Evolutionary conservation across 23 red algal species (phyloP).

Genomic region (Pyropia yezoensis): DNA sequence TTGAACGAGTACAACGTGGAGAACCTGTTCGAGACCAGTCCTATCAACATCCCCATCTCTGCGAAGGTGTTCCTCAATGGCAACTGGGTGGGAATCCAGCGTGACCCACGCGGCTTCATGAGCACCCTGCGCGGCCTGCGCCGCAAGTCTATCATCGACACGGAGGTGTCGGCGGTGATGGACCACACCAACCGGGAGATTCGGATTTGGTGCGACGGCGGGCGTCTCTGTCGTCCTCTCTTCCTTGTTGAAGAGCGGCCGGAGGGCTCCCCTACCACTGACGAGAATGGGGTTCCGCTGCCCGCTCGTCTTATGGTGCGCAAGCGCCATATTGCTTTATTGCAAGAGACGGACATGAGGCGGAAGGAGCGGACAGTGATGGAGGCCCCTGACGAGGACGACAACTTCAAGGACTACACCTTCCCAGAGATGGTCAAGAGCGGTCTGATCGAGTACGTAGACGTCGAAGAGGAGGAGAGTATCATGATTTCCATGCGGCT

Average conservation of each 20-base stretch:
- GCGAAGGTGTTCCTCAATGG: slow-evolving; percentile 98
- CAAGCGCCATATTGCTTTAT: slow-evolving; percentile 34
- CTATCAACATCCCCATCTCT: slow-evolving; percentile 42
- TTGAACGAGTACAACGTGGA: slow-evolving; percentile 86
- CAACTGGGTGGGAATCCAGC: slow-evolving; percentile 90
- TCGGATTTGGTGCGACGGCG: slow-evolving; percentile 91
- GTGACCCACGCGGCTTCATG: slow-evolving; percentile 45
- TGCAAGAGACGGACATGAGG: slow-evolving; percentile 3
- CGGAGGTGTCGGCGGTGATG: slow-evolving; percentile 94
- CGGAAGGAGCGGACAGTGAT: too few species aligned
- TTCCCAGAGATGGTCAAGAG: slow-evolving; percentile 47
- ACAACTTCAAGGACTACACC: slow-evolving; percentile 26
- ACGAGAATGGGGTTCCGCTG: neutral
- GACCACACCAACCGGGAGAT: slow-evolving; percentile 76
- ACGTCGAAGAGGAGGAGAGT: slow-evolving; percentile 95
- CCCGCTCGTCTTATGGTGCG: slow-evolving; percentile 38
- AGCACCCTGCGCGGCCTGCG: slow-evolving; percentile 58
- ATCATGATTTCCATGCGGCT: slow-evolving; percentile 97
- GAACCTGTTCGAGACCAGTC: slow-evolving; percentile 41
- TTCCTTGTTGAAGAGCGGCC: slow-evolving; percentile 70
- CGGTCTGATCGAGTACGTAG: slow-evolving; percentile 92
- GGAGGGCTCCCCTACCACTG: neutral
- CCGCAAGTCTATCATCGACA: slow-evolving; percentile 63
- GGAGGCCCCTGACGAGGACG: slow-evolving; percentile 8
- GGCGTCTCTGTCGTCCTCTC: slow-evolving; percentile 82